A percentile compares a stretch with the other conserved stretches of the same genome.
Evolutionary conservation across 2,329 filamentous ascomycete species (phyloP).

Genomic region (Cadophora sp.): DNA sequence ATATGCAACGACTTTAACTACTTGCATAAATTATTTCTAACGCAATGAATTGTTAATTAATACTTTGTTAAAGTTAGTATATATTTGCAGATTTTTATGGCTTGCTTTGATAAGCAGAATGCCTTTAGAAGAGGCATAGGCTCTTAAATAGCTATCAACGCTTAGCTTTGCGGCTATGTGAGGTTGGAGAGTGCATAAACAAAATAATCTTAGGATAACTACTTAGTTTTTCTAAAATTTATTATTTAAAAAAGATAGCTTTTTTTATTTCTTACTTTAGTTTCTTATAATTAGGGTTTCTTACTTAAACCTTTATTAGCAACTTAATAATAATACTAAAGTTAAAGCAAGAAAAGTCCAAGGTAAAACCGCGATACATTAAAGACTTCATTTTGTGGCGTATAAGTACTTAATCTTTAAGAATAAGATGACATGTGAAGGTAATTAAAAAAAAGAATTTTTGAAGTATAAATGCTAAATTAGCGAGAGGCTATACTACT

Average conservation of each 20-base stretch:
- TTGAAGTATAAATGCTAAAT: slow-evolving; percentile 15
- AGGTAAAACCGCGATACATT: slow-evolving; percentile 26
- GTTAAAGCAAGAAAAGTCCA: slow-evolving; percentile 26
- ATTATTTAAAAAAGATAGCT: slow-evolving; percentile 19
- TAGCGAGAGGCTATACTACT: not conserved
- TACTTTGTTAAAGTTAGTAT: not conserved
- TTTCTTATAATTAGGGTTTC: slow-evolving; percentile 25
- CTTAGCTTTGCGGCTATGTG: slow-evolving; percentile 18
- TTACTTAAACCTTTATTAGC: slow-evolving; percentile 23
- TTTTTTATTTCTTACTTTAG: slow-evolving; percentile 23
- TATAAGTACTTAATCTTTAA: slow-evolving; percentile 15
- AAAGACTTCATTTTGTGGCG: slow-evolving; percentile 24
- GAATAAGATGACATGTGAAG: not conserved
- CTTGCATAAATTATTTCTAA: slow-evolving; percentile 9
- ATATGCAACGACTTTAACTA: slow-evolving; percentile 4
- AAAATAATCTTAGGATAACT: slow-evolving; percentile 20
- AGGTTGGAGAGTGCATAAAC: slow-evolving; percentile 20
- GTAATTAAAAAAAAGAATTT: slow-evolving; percentile 8
- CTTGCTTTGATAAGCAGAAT: slow-evolving; percentile 9
- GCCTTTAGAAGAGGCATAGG: slow-evolving; percentile 3
- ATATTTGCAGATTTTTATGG: slow-evolving; percentile 6
- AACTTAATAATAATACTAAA: slow-evolving; percentile 24
- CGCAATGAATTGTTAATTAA: not conserved
- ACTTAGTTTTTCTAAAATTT: slow-evolving; percentile 21
- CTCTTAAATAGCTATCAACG: slow-evolving; percentile 1